phyloP scores from a whole-genome alignment of 139 green algal species.

The Eudorina sp. region DNA sequence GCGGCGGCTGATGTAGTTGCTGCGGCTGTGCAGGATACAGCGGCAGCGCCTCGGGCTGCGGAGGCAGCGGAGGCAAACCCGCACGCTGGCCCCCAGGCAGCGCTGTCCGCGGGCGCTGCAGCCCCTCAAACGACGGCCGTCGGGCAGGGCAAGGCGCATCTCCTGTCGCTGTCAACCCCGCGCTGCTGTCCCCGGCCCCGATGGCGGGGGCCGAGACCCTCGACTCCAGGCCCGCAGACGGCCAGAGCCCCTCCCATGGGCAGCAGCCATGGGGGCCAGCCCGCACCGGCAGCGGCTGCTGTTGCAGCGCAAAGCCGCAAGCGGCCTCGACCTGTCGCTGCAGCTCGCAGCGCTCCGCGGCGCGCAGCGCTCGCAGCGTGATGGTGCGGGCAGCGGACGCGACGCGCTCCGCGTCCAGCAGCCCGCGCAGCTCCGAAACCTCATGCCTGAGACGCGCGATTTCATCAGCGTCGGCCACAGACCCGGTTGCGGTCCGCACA shows the following conservation, averaged over 20 bases:
- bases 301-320: not conserved
- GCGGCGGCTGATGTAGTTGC: not conserved
- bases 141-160: too few relatives aligned
- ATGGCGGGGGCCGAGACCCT: not conserved
- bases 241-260: not conserved
- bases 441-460: not conserved
- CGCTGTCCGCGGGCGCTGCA: too few relatives aligned
- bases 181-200: not conserved
- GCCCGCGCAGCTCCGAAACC: not conserved
- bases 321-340: not conserved
- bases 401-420: not conserved
- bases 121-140: too few relatives aligned
- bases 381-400: not conserved
- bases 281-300: too few relatives aligned
- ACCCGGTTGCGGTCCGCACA: too few relatives aligned
- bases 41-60: not conserved
- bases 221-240: not conserved
- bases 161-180: too few relatives aligned
- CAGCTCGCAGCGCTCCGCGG: slow-evolving; percentile 1
- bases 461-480: too few relatives aligned
- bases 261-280: too few relatives aligned
- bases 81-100: too few relatives aligned
- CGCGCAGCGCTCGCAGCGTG: not conserved
- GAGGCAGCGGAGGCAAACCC: not conserved
- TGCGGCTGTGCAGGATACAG: too few relatives aligned